Conservation (phyloP, 768 basidiomycete species). For the Auriculariales sp. region DNA sequence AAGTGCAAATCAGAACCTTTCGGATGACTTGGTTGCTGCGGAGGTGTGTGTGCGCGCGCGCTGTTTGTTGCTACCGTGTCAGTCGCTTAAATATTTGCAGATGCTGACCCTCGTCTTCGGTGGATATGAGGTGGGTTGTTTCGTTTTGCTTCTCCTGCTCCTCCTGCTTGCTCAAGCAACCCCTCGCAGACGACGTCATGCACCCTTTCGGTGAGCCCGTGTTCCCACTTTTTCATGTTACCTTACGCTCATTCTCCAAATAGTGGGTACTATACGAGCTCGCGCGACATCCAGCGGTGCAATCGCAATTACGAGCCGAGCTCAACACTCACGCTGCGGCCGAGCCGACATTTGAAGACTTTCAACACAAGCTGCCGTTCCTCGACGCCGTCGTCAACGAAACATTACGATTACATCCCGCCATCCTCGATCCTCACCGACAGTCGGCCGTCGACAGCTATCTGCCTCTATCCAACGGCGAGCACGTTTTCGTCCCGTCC, state of each 20-base stretch:
- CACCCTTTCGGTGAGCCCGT: conserved; percentile 10
- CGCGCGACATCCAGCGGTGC: conserved; percentile 32
- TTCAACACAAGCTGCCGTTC: conserved; percentile 34
- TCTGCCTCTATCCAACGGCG: conserved; percentile 36
- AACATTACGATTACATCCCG: conserved; percentile 44
- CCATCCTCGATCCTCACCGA: conserved; percentile 52
- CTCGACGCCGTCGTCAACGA: conserved; percentile 50
- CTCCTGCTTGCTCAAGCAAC: too few relatives aligned
- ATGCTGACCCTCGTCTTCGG: conserved; percentile 15
- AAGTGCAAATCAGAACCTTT: conserved; percentile 3
- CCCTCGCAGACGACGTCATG: conserved; percentile 22
- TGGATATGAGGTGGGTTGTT: too few relatives aligned
- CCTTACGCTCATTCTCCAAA: conserved; percentile 2
- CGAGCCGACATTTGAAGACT: conserved; percentile 36
- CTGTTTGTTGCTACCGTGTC: neutral
- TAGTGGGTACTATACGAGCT: conserved; percentile 60
- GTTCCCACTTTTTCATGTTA: neutral
- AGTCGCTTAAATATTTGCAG: neutral
- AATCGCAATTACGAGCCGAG: conserved; percentile 43
- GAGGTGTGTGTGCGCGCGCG: conserved; percentile 5
- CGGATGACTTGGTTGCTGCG: conserved; percentile 5
- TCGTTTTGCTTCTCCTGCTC: too few relatives aligned
- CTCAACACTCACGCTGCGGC: conserved; percentile 22
- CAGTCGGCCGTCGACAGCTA: conserved; percentile 38
- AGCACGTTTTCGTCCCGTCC: conserved; percentile 35